phyloP scores from a whole-genome alignment of 2,329 filamentous ascomycete genomes.

The Anthostomella pinea region DNA sequence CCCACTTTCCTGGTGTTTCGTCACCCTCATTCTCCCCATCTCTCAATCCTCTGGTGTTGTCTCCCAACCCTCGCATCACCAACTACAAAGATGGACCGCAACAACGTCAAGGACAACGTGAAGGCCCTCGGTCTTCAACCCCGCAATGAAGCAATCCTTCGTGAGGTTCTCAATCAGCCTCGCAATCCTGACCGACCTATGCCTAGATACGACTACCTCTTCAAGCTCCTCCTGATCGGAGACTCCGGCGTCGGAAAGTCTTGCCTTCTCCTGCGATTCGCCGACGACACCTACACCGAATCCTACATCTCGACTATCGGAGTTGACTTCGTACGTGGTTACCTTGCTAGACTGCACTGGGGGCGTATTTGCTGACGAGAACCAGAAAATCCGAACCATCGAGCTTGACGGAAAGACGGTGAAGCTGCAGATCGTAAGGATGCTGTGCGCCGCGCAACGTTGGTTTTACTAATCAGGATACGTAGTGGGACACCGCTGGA shows the following conservation, averaged over 20 bases:
- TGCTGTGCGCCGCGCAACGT: background rate
- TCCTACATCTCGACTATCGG: constrained; percentile 99
- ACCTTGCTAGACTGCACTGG: too few species aligned
- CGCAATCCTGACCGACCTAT: constrained; percentile 22
- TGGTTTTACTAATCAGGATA: constrained; percentile 22
- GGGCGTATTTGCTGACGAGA: constrained; percentile 30
- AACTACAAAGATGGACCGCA: constrained; percentile 6
- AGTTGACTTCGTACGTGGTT: constrained; percentile 85
- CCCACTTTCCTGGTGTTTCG: constrained; percentile 3
- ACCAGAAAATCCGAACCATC: constrained; percentile 98
- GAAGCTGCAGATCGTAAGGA: constrained; percentile 94
- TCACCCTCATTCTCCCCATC: constrained; percentile 8
- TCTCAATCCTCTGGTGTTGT: too few species aligned
- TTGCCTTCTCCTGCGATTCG: constrained; percentile 94
- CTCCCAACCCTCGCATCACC: constrained; percentile 10
- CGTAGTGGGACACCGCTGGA: constrained; percentile 96
- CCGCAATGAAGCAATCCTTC: constrained; percentile 20
- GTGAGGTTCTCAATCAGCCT: constrained; percentile 17
- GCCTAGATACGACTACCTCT: constrained; percentile 99
- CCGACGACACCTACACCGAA: constrained; percentile 98
- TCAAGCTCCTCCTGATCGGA: constrained; percentile 99
- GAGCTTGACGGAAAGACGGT: constrained; percentile 99
- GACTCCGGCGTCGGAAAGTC: constrained; percentile 99
- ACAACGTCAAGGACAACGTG: too few species aligned
- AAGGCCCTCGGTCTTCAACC: constrained; percentile 21